Base-by-base conservation (phyloP, 306 rosid species). In the Castanea crenata region DNA sequence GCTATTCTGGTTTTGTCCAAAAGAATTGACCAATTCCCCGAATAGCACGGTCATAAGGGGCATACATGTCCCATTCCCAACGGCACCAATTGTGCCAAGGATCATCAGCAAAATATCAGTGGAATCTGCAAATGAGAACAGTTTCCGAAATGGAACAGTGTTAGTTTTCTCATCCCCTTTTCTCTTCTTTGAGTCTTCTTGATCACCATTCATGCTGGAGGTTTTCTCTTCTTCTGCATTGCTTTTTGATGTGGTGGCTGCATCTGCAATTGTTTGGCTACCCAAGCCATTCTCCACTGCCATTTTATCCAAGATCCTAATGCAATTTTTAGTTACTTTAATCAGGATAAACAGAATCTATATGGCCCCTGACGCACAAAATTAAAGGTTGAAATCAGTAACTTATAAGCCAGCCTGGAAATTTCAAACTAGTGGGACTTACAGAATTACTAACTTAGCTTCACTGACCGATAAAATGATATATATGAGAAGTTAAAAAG, bases 111-210 rank as follows among this genome's bases (percentile, higher is more conserved):
- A 20, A 51, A 80, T 46, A 79, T 94, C 98, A 71, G 87, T 74
- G 38, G 88, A 83, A 83, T 94, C 97, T 25, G 98, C 94, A 78
- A 92, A 94, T 18, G 91, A 27, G 89, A 94, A 94, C 57, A 94
- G 85, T 83, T 74, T 94, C 54, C 74, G 73, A 87, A 90, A 92
- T 4, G 97, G 85, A 76, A 94, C 85, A 34, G 91, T 82, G 34
- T 90, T 87, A 0, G 32, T 18, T 73, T 85, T 85, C 69, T 85
- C 93, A 2, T 83, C 80, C 44, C 55, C 76, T 34, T 80, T 84
- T 27, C 63, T 79, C 81, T 85, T 77, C 69, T 80, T 79, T 14
- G 82, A 78, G 23, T 11, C 49, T 25, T 69, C 67, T 57, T 63
- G 73, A 44, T 74, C 79, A 69, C 56, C 87, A 2, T 49, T 84